phyloP scores from a whole-genome alignment of 805 yeast species.

The Saccharomyces jurei region DNA sequence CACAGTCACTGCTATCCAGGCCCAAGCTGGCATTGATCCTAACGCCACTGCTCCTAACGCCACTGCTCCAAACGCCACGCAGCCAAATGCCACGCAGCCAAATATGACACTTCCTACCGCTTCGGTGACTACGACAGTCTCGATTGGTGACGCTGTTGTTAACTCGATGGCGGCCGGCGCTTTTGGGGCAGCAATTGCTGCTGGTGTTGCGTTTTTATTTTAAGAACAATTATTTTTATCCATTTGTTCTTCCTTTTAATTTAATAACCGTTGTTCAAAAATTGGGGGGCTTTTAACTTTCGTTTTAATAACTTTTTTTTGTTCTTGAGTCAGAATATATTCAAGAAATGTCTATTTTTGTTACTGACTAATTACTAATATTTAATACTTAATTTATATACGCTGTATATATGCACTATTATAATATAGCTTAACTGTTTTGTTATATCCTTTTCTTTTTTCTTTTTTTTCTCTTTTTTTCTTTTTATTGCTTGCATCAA shows the following conservation, averaged over 20 bases:
- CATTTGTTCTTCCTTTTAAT: neutral
- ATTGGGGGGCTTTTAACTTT: neutral
- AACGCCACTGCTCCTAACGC: slow-evolving; percentile 35
- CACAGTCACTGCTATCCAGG: slow-evolving; percentile 61
- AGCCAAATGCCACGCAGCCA: slow-evolving; percentile 23
- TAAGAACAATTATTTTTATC: slow-evolving; percentile 18
- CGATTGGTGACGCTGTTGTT: slow-evolving; percentile 45
- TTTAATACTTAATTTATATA: neutral
- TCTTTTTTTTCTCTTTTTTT: neutral
- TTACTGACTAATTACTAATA: neutral
- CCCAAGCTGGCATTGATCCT: slow-evolving; percentile 49
- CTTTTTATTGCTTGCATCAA: neutral
- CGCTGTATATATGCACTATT: neutral
- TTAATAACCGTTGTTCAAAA: neutral
- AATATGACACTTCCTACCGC: slow-evolving; percentile 32
- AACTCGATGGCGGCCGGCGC: slow-evolving; percentile 62
- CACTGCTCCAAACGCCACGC: slow-evolving; percentile 38
- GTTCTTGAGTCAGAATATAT: neutral
- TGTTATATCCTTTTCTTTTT: neutral
- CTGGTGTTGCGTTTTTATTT: slow-evolving; percentile 56
- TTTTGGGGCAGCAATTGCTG: slow-evolving; percentile 78
- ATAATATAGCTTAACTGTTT: neutral
- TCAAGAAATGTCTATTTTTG: neutral
- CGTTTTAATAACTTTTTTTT: neutral
- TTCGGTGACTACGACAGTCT: slow-evolving; percentile 31